A percentile compares a stretch with the other conserved stretches of the same genome.
Conservation (phyloP, 345 rosid species). For the Citrus reticulata region DNA sequence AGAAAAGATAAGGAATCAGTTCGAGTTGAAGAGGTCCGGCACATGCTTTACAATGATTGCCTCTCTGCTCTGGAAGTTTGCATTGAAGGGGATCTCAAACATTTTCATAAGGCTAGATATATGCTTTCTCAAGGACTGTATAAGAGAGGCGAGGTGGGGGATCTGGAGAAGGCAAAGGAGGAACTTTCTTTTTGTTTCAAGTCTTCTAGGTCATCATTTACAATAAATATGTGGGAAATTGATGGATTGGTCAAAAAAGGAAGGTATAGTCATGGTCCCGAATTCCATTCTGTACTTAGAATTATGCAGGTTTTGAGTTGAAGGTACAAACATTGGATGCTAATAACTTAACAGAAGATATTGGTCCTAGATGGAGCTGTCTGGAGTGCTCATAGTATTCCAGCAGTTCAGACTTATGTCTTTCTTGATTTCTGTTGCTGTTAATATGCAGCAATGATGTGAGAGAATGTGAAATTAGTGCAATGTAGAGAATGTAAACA, state of each 20-base stretch:
- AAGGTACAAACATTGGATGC: neutral
- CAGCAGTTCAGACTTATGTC: neutral
- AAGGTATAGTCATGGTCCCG: conserved; percentile 43
- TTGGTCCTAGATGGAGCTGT: neutral
- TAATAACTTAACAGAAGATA: neutral
- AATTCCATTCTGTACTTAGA: neutral
- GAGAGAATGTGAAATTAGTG: neutral
- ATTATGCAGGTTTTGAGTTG: neutral
- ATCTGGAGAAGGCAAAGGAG: conserved; percentile 88
- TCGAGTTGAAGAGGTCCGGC: conserved; percentile 67
- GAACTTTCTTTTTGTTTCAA: conserved; percentile 93
- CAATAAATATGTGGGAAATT: conserved; percentile 99
- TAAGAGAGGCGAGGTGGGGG: conserved; percentile 63
- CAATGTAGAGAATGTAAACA: neutral
- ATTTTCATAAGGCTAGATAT: conserved; percentile 96
- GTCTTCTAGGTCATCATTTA: conserved; percentile 88
- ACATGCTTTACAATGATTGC: conserved; percentile 84
- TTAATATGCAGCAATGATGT: neutral
- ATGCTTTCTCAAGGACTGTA: conserved; percentile 92
- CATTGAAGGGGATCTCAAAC: conserved; percentile 94
- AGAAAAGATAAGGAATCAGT: conserved; percentile 39
- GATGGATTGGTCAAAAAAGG: conserved; percentile 97
- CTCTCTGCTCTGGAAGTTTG: conserved; percentile 83
- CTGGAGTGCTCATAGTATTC: neutral
- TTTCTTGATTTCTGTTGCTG: neutral